A percentile compares a stretch with the other conserved stretches of the same genome.
Evolutionary conservation across 1,284 basidiomycete genomes (phyloP).

Genomic region (Sporisorium scitamineum): DNA sequence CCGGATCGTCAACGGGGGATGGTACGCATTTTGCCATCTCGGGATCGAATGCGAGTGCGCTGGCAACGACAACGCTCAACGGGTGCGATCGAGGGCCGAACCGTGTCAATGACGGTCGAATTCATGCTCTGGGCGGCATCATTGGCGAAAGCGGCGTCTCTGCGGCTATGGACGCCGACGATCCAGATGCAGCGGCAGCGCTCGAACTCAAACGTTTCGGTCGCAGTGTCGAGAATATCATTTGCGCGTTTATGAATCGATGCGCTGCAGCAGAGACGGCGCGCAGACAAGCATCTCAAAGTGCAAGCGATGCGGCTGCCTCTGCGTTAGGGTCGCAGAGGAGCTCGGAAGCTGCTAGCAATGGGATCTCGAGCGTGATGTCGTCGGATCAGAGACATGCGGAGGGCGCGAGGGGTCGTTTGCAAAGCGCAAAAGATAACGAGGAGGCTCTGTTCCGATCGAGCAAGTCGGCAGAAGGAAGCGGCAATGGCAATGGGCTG

Average conservation of each 20-base stretch:
- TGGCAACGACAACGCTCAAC: conserved; percentile 21
- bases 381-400: neutral
- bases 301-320: neutral
- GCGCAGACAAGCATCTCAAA: conserved; percentile 6
- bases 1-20: conserved; percentile 12
- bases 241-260: conserved; percentile 65
- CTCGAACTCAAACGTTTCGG: conserved; percentile 62
- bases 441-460: conserved; percentile 27
- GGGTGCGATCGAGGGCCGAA: conserved; percentile 47
- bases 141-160: conserved; percentile 52
- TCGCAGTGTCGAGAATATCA: conserved; percentile 60
- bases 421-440: neutral
- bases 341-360: neutral
- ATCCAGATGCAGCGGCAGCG: conserved; percentile 56
- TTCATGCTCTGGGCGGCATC: conserved; percentile 48
- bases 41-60: conserved; percentile 1
- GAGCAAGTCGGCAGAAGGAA: conserved; percentile 8
- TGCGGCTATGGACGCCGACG: conserved; percentile 53
- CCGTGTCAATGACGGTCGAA: conserved; percentile 53
- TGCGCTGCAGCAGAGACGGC: conserved; percentile 26
- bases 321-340: neutral
- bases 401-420: conserved; percentile 20
- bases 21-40: conserved; percentile 3
- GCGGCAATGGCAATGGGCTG: conserved; percentile 5
- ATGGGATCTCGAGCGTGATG: neutral